Evolutionary conservation across 305 asterid species (phyloP).

Genomic region (Fraxinus paxiana): DNA sequence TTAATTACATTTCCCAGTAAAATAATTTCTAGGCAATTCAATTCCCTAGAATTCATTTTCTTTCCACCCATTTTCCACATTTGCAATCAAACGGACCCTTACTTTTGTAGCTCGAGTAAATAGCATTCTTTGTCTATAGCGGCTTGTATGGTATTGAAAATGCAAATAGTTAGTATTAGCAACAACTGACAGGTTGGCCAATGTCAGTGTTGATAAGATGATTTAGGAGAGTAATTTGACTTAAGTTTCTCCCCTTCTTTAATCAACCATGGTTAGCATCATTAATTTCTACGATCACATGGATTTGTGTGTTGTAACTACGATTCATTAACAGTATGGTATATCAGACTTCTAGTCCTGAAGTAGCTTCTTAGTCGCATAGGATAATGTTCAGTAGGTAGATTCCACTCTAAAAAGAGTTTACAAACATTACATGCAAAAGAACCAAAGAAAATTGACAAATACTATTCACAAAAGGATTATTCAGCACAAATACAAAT

Average conservation of each 20-base stretch:
- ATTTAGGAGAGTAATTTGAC: not conserved
- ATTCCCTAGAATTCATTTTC: no score
- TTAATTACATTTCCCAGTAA: no score
- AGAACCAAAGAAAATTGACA: not conserved
- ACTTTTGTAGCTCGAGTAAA: not conserved
- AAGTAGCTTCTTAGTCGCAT: not conserved
- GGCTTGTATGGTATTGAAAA: not conserved
- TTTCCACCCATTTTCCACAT: no score
- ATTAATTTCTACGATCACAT: not conserved
- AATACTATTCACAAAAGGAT: not conserved
- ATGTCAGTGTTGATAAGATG: not conserved
- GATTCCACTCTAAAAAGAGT: not conserved
- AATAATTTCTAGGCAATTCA: no score
- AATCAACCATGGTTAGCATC: not conserved
- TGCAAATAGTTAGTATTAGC: not conserved
- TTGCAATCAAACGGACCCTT: no score
- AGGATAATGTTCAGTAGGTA: not conserved
- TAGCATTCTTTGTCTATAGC: not conserved
- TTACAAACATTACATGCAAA: not conserved
- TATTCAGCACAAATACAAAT: not conserved
- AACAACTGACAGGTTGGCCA: not conserved
- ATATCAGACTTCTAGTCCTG: not conserved
- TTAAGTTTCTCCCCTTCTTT: not conserved
- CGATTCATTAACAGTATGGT: not conserved
- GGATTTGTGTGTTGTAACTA: not conserved